Conservation (phyloP, 1,139 yeast species). For the Yamadazyma jaroonii region DNA sequence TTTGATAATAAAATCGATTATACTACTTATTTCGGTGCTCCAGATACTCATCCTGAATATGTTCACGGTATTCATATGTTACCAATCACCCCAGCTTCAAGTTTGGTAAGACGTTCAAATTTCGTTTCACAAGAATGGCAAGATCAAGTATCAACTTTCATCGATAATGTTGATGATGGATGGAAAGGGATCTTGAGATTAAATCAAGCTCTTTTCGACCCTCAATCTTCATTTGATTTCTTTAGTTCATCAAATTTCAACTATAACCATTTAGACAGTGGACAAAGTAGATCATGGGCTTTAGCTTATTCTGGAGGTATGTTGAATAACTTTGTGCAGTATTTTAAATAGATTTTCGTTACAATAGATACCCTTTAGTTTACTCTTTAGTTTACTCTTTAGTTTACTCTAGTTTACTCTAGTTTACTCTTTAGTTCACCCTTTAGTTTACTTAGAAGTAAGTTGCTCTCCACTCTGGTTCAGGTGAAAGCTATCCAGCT, state of each 20-base stretch:
- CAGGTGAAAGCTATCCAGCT: too few relatives aligned
- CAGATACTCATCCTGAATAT: conserved; percentile 57
- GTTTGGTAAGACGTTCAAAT: conserved; percentile 63
- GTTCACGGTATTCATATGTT: conserved; percentile 96
- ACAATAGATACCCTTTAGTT: too few relatives aligned
- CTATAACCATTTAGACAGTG: conserved; percentile 65
- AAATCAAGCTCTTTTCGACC: conserved; percentile 75
- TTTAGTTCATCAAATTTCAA: conserved; percentile 42
- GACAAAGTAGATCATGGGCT: conserved; percentile 90
- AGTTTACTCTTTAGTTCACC: too few relatives aligned
- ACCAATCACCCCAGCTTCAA: conserved; percentile 79
- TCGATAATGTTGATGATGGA: conserved; percentile 61
- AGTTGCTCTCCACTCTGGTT: too few relatives aligned
- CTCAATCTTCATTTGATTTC: conserved; percentile 62
- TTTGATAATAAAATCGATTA: conserved; percentile 89
- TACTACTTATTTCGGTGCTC: conserved; percentile 55
- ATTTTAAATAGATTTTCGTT: too few relatives aligned
- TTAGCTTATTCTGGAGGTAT: conserved; percentile 70
- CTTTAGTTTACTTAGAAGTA: too few relatives aligned
- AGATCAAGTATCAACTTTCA: conserved; percentile 46
- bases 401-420: too few relatives aligned
- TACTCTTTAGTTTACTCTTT: too few relatives aligned
- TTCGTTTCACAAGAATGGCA: conserved; percentile 85
- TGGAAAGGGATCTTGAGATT: conserved; percentile 86
- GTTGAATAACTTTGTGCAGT: not conserved